Evolutionary conservation across 2,329 filamentous ascomycete species (phyloP).

Genomic region (Pseudogymnoascus sp.): DNA sequence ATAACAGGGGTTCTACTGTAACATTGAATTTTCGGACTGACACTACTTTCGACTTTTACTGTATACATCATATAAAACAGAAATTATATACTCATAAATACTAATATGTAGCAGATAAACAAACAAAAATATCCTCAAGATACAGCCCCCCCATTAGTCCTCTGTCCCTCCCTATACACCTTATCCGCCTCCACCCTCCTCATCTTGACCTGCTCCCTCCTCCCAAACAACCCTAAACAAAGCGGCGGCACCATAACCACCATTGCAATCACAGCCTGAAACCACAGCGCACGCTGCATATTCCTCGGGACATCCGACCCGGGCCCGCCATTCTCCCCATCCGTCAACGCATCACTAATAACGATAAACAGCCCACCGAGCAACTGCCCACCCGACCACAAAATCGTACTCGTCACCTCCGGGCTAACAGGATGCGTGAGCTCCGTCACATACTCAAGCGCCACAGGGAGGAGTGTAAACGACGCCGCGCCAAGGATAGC

Average conservation of each 20-base stretch:
- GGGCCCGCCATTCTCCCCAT: slow-evolving; percentile 24
- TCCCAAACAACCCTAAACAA: slow-evolving; percentile 63
- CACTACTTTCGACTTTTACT: no score
- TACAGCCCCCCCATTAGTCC: slow-evolving; percentile 20
- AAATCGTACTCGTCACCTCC: slow-evolving; percentile 75
- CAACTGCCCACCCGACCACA: slow-evolving; percentile 82
- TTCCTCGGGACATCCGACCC: slow-evolving; percentile 48
- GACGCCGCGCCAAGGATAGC: slow-evolving; percentile 70
- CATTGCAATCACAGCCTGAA: slow-evolving; percentile 66
- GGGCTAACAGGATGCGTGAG: slow-evolving; percentile 81
- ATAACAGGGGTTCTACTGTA: no score
- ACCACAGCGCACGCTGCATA: slow-evolving; percentile 71
- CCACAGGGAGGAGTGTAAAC: slow-evolving; percentile 77
- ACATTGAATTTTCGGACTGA: no score
- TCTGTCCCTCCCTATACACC: slow-evolving; percentile 28
- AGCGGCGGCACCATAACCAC: slow-evolving; percentile 61
- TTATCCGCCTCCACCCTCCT: slow-evolving; percentile 39
- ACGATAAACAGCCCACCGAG: slow-evolving; percentile 81
- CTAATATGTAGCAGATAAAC: neutral
- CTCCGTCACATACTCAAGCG: slow-evolving; percentile 80
- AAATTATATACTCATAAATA: neutral
- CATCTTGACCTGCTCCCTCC: slow-evolving; percentile 44
- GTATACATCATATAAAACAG: neutral
- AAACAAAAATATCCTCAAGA: neutral
- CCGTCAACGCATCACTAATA: slow-evolving; percentile 68